A percentile compares a stretch with the other conserved stretches of the same genome.
phyloP scores from a whole-genome alignment of 225 moss, liverwort and hornwort species.

The Marchantia polymorpha region DNA sequence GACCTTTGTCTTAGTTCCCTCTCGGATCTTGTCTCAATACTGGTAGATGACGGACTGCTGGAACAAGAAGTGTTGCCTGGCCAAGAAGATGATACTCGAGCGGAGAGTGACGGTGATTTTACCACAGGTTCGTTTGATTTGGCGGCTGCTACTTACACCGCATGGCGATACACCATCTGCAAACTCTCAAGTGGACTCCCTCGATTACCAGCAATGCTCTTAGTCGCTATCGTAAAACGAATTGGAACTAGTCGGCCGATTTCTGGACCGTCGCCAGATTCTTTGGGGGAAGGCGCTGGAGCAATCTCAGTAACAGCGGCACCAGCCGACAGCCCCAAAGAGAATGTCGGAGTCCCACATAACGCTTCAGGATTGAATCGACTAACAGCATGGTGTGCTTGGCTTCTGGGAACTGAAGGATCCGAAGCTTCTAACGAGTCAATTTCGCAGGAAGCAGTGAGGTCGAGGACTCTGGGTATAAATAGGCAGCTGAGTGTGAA shows the following conservation, averaged over 20 bases:
- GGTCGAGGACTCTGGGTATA: slow-evolving; percentile 19
- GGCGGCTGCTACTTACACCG: slow-evolving; percentile 13
- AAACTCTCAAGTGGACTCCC: slow-evolving; percentile 34
- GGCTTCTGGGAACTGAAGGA: slow-evolving; percentile 33
- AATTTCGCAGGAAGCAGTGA: neutral
- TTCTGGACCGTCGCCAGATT: neutral
- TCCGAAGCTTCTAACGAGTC: neutral
- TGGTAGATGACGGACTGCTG: slow-evolving; percentile 65
- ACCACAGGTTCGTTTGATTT: neutral
- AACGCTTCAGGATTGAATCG: slow-evolving; percentile 5
- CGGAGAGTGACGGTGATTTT: neutral
- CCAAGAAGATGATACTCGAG: neutral
- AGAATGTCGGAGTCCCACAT: neutral
- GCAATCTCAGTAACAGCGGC: neutral
- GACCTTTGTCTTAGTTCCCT: slow-evolving; percentile 61
- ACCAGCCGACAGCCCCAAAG: neutral
- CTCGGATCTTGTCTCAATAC: slow-evolving; percentile 56
- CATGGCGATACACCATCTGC: slow-evolving; percentile 40
- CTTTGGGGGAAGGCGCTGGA: neutral
- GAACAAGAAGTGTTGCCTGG: slow-evolving; percentile 46
- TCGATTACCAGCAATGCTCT: slow-evolving; percentile 38
- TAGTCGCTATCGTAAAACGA: slow-evolving; percentile 35
- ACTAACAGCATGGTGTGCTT: slow-evolving; percentile 35
- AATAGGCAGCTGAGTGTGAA: slow-evolving; percentile 19
- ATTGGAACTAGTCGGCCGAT: slow-evolving; percentile 12